These are phyloP conservation scores for Raffaelea arxii DNA, from an alignment of 2,329 filamentous ascomycete genomes.

Conservation along the genomic window DNA sequence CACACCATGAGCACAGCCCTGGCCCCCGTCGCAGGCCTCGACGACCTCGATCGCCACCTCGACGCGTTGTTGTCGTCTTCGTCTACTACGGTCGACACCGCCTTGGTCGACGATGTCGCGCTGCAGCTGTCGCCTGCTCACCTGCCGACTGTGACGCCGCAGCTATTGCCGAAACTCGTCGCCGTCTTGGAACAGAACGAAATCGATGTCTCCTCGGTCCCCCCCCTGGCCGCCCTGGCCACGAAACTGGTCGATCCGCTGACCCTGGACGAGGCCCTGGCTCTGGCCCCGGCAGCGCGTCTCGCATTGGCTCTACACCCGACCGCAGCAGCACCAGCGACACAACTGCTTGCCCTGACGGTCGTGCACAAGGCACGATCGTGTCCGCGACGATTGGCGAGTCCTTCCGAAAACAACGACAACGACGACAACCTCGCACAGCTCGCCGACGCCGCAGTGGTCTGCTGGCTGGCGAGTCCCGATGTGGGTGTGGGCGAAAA, in stretches of 20 bases:
- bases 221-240: constrained; percentile 37
- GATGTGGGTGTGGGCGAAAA: constrained; percentile 47
- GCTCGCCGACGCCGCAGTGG: constrained; percentile 29
- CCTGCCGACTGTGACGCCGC: constrained; percentile 39
- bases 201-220: constrained; percentile 12
- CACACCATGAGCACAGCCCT: constrained; percentile 25
- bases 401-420: background rate
- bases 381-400: constrained; percentile 23
- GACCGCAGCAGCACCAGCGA: constrained; percentile 42
- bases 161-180: constrained; percentile 43
- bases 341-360: constrained; percentile 47
- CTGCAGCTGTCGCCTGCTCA: constrained; percentile 50
- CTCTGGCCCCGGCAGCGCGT: constrained; percentile 39
- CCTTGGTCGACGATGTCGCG: constrained; percentile 49
- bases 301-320: constrained; percentile 44
- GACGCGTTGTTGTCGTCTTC: constrained; percentile 33
- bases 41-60: constrained; percentile 45
- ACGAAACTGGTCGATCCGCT: constrained; percentile 47
- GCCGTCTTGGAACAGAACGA: constrained; percentile 40
- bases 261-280: constrained; percentile 39
- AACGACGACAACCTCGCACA: background rate
- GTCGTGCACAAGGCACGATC: constrained; percentile 45
- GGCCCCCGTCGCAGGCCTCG: constrained; percentile 37
- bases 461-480: constrained; percentile 41
- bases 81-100: constrained; percentile 31